Evolutionary conservation across 2,329 filamentous ascomycete genomes (phyloP).

Genomic region (Blumeria hordei): DNA sequence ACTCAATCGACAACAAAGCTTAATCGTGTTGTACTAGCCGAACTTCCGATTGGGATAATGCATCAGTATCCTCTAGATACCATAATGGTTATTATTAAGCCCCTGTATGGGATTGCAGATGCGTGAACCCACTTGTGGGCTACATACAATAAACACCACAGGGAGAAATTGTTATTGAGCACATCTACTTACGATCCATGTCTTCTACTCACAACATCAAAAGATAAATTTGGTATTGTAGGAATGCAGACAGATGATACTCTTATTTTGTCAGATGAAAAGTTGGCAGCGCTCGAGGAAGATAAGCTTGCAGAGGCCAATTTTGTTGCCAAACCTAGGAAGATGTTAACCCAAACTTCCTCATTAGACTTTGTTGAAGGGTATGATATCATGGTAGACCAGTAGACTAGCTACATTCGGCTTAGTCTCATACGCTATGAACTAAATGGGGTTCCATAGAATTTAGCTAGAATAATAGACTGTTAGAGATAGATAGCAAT

Average conservation of each 20-base stretch:
- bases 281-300: background rate
- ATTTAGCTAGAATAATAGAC: no score
- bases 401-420: no score
- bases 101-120: background rate
- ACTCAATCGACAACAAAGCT: background rate
- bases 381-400: no score
- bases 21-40: background rate
- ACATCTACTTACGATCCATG: background rate
- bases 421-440: no score
- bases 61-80: background rate
- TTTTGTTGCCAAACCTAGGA: background rate
- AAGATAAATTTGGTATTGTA: constrained; percentile 1
- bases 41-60: background rate
- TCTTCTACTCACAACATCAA: background rate
- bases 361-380: no score
- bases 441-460: no score
- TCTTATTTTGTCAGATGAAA: background rate
- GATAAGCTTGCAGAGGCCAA: background rate
- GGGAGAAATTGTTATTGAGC: background rate
- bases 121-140: background rate
- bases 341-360: background rate
- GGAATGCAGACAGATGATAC: background rate
- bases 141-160: constrained; percentile 1
- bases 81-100: background rate
- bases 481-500: no score